These are phyloP conservation scores for Corymbia citriodora DNA, from an alignment of 441 rosid species.

Conservation along the genomic window DNA sequence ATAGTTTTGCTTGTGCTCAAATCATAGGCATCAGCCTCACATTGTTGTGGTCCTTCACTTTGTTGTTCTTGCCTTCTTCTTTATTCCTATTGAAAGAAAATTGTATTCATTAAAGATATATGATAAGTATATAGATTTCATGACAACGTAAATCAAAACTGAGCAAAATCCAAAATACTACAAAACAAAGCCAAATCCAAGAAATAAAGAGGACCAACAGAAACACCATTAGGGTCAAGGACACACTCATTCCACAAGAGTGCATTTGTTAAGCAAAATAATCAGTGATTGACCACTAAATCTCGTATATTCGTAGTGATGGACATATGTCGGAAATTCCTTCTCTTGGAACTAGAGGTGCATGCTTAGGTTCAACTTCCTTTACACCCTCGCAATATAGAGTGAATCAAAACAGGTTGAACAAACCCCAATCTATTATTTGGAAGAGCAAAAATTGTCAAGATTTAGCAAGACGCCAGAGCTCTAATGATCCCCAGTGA, in stretches of 20 bases:
- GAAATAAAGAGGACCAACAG: not conserved
- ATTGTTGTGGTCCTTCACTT: not conserved
- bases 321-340: not conserved
- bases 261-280: not conserved
- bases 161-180: not conserved
- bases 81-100: not conserved
- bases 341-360: not conserved
- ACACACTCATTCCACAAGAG: not conserved
- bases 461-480: not conserved
- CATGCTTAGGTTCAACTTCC: not conserved
- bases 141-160: not conserved
- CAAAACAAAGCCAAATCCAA: not conserved
- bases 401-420: not conserved
- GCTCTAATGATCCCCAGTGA: not conserved
- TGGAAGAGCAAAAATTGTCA: not conserved
- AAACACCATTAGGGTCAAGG: no score
- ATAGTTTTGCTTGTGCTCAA: not conserved
- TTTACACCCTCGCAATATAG: fast-evolving
- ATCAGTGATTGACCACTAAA: no score
- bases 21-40: not conserved
- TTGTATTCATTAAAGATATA: not conserved
- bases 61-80: not conserved
- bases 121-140: not conserved
- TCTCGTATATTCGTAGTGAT: no score
- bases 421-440: not conserved